These are phyloP conservation scores for Casaregolazyma suthepensis DNA, from an alignment of 1,139 yeast genomes.

Conservation along the genomic window DNA sequence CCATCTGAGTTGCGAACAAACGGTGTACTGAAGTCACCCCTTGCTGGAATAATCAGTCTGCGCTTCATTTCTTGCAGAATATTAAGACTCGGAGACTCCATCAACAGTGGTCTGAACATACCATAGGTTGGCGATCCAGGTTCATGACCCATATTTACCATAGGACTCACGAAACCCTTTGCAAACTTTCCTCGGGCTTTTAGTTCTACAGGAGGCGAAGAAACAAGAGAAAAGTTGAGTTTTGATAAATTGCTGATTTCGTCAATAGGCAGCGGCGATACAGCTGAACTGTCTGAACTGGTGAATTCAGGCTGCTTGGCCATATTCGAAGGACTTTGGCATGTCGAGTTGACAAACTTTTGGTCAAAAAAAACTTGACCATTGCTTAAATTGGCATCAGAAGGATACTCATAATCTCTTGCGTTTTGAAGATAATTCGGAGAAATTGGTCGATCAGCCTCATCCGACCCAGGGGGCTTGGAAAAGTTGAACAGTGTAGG, in stretches of 20 bases:
- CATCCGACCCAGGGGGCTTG: neutral
- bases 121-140: neutral
- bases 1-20: neutral
- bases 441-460: neutral
- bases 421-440: neutral
- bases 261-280: neutral
- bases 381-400: neutral
- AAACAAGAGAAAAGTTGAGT: neutral
- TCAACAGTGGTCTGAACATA: slow-evolving; percentile 1
- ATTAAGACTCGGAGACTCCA: neutral
- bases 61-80: slow-evolving; percentile 1
- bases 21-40: neutral
- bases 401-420: neutral
- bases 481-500: neutral
- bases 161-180: neutral
- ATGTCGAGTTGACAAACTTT: neutral
- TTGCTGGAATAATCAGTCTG: neutral
- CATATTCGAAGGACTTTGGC: neutral
- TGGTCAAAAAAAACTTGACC: neutral
- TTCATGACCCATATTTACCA: neutral
- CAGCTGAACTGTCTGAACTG: neutral
- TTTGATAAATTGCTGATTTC: neutral
- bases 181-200: neutral
- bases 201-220: neutral
- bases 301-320: neutral